Evolutionary conservation across 1,284 basidiomycete genomes (phyloP), one percentile per base, ranked within the genome.

Genomic region (Heterobasidion occidentale): DNA sequence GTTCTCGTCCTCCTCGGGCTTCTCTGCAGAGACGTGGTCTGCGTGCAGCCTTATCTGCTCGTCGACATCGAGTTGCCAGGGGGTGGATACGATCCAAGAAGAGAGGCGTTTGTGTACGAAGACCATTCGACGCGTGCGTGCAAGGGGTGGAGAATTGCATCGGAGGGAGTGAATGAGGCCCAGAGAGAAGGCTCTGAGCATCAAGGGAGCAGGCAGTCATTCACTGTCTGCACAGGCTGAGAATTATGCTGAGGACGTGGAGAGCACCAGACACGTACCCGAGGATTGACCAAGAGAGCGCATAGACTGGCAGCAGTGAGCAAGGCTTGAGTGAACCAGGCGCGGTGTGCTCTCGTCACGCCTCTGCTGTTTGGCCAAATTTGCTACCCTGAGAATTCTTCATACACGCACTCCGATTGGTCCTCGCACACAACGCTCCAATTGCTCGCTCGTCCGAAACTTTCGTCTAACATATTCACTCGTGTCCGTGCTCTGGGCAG

Each of bases 171-270:
- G 38, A 42, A 60, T 68, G 76, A 80, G 78, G 79, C 81, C 82
- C 79, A 77, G 78, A 77, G 79, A 81, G 80, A 84, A 86, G 80
- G 80, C 86, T 83, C 81, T 82, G 73, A 87, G 80, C 87, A 90
- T 90, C 78, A 84, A 87, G 72, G 65, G 69, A 73, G 74, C 77
- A 75, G 76, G 74, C 81, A 83, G 78, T 85, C 88, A 90, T 88
- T 36, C 46, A 59, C 53, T 49, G 47, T 56, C 52, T 38, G 51
- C 19, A 19, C 12, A 48, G 20, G 20, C 14, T 17, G 9, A 46
- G 3, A 19, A 33, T 1, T 2, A 19, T 19, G 14, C 12, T 36
- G 51, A 52, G 11, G 36, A 42, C 34, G n/a, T 34, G 8, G 34
- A 27, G 47, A 20, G n/a, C 9, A 15, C 45, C 45, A 20, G 47